These are phyloP conservation scores for Cyclaneusma minus DNA, from an alignment of 2,329 filamentous ascomycete species.

Conservation along the genomic window DNA sequence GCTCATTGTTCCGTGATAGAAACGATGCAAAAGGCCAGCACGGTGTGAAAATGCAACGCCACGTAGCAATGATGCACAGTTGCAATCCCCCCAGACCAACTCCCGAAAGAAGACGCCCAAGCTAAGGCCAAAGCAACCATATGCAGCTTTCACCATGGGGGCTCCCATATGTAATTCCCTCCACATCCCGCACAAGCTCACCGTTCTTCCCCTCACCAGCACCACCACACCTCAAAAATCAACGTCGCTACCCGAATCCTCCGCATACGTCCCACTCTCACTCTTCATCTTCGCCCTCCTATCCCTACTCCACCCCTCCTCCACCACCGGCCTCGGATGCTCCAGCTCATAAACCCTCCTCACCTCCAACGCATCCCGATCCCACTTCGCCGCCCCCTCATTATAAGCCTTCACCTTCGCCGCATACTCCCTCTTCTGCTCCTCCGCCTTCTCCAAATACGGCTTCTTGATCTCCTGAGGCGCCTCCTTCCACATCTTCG, in stretches of 20 bases:
- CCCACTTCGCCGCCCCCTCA: slow-evolving; percentile 53
- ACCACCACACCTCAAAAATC: slow-evolving; percentile 7
- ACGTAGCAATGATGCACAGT: too few relatives aligned
- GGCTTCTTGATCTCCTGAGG: slow-evolving; percentile 55
- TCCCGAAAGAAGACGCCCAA: too few relatives aligned
- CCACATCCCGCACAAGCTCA: too few relatives aligned
- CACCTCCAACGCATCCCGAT: slow-evolving; percentile 43
- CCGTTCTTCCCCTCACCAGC: too few relatives aligned
- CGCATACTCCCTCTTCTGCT: slow-evolving; percentile 51
- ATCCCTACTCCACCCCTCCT: slow-evolving; percentile 12
- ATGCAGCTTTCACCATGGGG: too few relatives aligned
- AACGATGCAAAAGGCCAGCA: too few relatives aligned
- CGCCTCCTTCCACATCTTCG: slow-evolving; percentile 80
- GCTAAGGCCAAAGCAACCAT: too few relatives aligned
- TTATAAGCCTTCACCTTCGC: slow-evolving; percentile 43
- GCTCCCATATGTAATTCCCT: too few relatives aligned
- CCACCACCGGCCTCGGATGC: slow-evolving; percentile 28
- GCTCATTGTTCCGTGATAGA: too few relatives aligned
- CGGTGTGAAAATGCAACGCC: too few relatives aligned
- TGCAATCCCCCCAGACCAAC: too few relatives aligned
- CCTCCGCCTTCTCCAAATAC: slow-evolving; percentile 59
- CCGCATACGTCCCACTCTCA: slow-evolving; percentile 19
- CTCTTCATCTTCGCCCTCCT: slow-evolving; percentile 17
- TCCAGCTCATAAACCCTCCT: slow-evolving; percentile 34
- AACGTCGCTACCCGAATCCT: slow-evolving; percentile 15